phyloP scores from a whole-genome alignment of 305 asterid genomes.

The Fraxinus greggii region DNA sequence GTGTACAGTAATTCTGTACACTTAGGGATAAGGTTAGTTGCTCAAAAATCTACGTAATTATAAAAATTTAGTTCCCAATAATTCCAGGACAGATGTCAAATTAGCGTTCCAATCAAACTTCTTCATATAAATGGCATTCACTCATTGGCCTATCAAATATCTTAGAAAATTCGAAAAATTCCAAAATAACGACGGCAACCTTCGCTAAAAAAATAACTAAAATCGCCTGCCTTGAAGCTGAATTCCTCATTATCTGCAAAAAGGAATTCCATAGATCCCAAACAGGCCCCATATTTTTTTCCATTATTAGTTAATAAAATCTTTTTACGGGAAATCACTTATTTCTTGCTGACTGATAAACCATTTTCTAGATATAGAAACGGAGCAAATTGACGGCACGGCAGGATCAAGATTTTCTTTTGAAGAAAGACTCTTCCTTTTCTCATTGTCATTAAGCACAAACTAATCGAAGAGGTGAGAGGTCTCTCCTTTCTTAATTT shows the following conservation, averaged over 20 bases:
- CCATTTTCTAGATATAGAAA: conserved; percentile 10
- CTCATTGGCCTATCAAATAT: not conserved
- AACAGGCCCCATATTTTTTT: not conserved
- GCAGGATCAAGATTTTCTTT: not conserved
- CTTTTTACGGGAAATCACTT: not conserved
- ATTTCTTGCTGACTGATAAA: not conserved
- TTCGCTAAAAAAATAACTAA: not conserved
- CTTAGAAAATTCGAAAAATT: not conserved
- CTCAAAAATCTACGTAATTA: not conserved
- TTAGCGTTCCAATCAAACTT: not conserved
- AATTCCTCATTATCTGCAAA: not conserved
- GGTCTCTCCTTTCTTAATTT: conserved; percentile 19
- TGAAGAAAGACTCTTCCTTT: conserved; percentile 12
- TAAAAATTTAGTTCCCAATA: not conserved
- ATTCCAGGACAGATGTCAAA: not conserved
- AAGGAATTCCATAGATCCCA: not conserved
- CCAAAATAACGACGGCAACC: not conserved
- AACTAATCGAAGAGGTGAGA: conserved; percentile 30
- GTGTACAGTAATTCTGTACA: too few relatives aligned
- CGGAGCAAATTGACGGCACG: not conserved
- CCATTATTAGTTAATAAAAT: not conserved
- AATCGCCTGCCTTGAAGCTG: not conserved
- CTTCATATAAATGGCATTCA: not conserved
- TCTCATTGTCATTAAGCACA: conserved; percentile 28
- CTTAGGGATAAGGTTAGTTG: too few relatives aligned